Evolutionary conservation across 495 filamentous ascomycete genomes (phyloP), one percentile per base, ranked within the genome.

Genomic region (Penicillium ucsense): DNA sequence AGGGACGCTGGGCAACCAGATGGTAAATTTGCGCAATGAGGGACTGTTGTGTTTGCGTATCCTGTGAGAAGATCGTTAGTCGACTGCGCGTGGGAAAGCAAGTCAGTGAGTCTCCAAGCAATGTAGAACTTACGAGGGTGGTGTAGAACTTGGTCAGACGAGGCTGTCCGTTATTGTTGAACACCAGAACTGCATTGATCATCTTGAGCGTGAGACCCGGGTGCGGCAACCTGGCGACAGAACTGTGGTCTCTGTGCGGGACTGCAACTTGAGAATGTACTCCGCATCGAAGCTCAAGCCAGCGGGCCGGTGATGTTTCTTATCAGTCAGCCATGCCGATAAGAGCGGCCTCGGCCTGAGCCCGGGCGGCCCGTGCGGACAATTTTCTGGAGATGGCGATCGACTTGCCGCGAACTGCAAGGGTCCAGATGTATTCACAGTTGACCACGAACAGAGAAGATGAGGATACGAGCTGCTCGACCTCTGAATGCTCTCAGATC

Each of bases 141-240:
- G 92, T 95, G 66, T 99, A 99, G 76, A 99, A 99, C 60, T 96
- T 97, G 50, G 91, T 97, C 49, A 99, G 79, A 32, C 92, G 85
- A 10, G 92, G 91, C 61, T 97, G 89, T 50, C 92, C 92, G 49
- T 86, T 86, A 66, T 95, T 95, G 64, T 99, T 99, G 77, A 99
- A 99, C 61, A 99, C 89, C 36, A 99, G 77, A 43, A 99, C 88
- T 33, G 92, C 92, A 77, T 96, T 99, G 70, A 99, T 97, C 92
- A 99, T 98, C 5, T 57, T 64, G 58, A n/a, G 8, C 8, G 12
- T 6, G 4, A 8, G 31, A 30, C 0, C 5, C 10, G 10, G 27
- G 20, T 20, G 20, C 20, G 20, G 20, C 20, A 20, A 20, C 20
- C 20, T 20, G 20, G 20, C 20, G 20, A 20, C 20, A 20, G 20